Evolutionary conservation across 768 basidiomycete species (phyloP).

Genomic region (Suillus brevipes): DNA sequence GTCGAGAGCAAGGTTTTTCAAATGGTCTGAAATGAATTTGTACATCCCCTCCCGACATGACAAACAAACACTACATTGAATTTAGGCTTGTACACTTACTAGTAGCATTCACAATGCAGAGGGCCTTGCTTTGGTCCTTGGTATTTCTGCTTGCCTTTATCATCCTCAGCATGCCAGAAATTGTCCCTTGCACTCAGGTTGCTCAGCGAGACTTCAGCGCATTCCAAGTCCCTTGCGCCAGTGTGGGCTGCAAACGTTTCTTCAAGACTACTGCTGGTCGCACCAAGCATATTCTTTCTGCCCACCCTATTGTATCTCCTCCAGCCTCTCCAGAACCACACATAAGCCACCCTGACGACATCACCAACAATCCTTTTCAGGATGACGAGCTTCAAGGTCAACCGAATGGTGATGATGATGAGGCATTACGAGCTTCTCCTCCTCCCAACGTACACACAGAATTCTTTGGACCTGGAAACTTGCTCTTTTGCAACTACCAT

Average conservation of each 20-base stretch:
- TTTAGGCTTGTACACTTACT: neutral
- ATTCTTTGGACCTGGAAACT: constrained; percentile 9
- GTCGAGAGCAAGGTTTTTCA: neutral
- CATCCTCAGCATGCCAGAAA: neutral
- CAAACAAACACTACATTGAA: neutral
- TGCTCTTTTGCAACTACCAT: constrained; percentile 10
- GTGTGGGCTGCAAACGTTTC: neutral
- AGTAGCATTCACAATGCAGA: neutral
- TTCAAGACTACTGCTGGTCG: constrained; percentile 2
- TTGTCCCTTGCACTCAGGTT: neutral
- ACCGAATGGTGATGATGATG: neutral
- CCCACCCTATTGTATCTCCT: constrained; percentile 1
- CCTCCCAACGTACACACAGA: neutral
- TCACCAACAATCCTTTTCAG: neutral
- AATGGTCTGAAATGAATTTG: neutral
- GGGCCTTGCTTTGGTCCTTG: neutral
- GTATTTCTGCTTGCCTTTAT: neutral
- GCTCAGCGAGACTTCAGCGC: neutral
- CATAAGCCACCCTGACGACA: neutral
- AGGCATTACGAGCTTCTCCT: neutral
- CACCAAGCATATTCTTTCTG: neutral
- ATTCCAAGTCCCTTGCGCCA: neutral
- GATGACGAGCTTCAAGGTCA: neutral
- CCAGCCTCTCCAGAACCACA: neutral
- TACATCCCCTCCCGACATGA: neutral